Evolutionary conservation across 2,329 filamentous ascomycete species (phyloP).

Genomic region (Neonectria faginata): DNA sequence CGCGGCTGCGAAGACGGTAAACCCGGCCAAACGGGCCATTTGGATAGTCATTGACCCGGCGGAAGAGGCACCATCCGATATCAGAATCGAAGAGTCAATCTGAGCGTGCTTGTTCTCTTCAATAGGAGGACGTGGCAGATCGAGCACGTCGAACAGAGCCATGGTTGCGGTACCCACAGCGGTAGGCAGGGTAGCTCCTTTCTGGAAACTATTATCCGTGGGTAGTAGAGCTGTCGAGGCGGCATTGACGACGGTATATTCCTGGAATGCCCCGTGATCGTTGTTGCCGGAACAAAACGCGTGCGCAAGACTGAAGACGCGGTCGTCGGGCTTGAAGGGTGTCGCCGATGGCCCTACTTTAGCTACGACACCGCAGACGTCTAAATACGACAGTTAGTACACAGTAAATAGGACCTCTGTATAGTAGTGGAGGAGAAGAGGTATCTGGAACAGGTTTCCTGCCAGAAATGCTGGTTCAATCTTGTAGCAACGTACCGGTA

Average conservation of each 20-base stretch:
- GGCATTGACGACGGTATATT: slow-evolving; percentile 2
- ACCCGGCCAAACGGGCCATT: slow-evolving; percentile 7
- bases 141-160: slow-evolving; percentile 14
- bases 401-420: too few relatives aligned
- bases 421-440: too few relatives aligned
- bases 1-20: slow-evolving; percentile 5
- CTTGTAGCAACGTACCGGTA: background rate
- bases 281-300: slow-evolving; percentile 14
- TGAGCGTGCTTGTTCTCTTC: background rate
- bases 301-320: slow-evolving; percentile 7
- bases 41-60: slow-evolving; percentile 4
- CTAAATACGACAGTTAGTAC: background rate
- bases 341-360: slow-evolving; percentile 1
- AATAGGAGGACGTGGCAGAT: background rate
- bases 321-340: slow-evolving; percentile 7
- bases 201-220: background rate
- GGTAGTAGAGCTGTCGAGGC: background rate
- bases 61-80: slow-evolving; percentile 10
- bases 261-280: slow-evolving; percentile 9
- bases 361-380: slow-evolving; percentile 5
- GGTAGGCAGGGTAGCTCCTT: slow-evolving; percentile 5
- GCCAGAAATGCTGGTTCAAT: too few relatives aligned
- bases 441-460: too few relatives aligned
- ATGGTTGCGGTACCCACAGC: slow-evolving; percentile 7
- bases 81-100: background rate